Evolutionary conservation across 208 protist genomes (phyloP).

Genomic region (Acanthamoeba triangularis): DNA sequence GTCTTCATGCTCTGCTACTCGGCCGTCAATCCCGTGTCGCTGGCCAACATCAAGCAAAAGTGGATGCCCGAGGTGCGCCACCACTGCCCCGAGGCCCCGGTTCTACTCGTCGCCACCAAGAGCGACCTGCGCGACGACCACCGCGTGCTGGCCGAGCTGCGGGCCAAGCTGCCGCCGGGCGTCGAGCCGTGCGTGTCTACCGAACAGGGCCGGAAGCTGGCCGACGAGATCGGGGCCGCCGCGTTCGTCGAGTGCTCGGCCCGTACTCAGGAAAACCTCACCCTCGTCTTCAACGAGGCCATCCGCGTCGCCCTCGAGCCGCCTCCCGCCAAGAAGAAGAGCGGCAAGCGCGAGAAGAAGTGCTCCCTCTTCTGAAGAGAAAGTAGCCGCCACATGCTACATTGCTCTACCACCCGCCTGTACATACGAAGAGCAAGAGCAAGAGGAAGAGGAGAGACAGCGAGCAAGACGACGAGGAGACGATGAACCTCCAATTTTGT

Average conservation of each 20-base stretch:
- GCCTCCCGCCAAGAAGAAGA: slow-evolving; percentile 80
- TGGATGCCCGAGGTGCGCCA: slow-evolving; percentile 89
- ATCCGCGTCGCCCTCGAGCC: slow-evolving; percentile 92
- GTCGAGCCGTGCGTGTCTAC: slow-evolving; percentile 78
- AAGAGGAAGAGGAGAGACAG: too few species aligned
- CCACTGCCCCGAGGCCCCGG: slow-evolving; percentile 87
- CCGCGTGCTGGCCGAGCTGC: slow-evolving; percentile 74
- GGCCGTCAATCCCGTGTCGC: slow-evolving; percentile 88
- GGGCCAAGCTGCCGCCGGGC: slow-evolving; percentile 84
- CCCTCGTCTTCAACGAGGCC: too few species aligned
- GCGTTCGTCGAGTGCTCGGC: slow-evolving; percentile 96
- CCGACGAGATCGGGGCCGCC: slow-evolving; percentile 90
- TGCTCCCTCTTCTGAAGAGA: too few species aligned
- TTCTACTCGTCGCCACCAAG: slow-evolving; percentile 96
- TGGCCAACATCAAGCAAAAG: slow-evolving; percentile 88
- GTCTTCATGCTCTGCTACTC: slow-evolving; percentile 95
- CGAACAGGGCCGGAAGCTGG: slow-evolving; percentile 88
- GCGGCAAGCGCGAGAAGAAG: too few species aligned
- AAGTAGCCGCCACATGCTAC: too few species aligned
- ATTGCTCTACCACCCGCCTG: too few species aligned
- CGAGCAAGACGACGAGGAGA: too few species aligned
- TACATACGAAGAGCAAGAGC: too few species aligned
- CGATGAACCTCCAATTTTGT: too few species aligned
- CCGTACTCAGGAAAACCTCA: slow-evolving; percentile 92
- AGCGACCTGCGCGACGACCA: slow-evolving; percentile 91